Conservation (phyloP, 2,329 filamentous ascomycete species). For the Reticulascus tulasneorum region DNA sequence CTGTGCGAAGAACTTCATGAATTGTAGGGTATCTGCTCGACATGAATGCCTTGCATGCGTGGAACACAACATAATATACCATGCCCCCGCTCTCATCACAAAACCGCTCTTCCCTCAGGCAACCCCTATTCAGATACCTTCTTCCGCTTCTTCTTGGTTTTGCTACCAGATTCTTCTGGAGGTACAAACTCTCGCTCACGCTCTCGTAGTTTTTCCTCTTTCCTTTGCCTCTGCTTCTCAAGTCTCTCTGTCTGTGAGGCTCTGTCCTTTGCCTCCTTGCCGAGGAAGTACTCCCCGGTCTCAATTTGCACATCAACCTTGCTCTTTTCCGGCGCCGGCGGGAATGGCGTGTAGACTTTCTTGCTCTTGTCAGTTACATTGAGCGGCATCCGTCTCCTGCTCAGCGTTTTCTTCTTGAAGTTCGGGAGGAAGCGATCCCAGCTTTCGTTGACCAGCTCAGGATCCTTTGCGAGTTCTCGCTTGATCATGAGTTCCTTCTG, state of each 20-base stretch:
- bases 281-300: constrained; percentile 92
- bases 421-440: constrained; percentile 97
- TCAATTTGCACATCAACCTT: constrained; percentile 98
- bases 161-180: constrained; percentile 68
- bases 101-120: too few relatives aligned
- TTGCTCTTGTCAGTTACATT: constrained; percentile 90
- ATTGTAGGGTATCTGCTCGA: too few relatives aligned
- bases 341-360: constrained; percentile 96
- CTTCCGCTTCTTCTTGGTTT: constrained; percentile 64
- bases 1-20: constrained; percentile 4
- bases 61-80: too few relatives aligned
- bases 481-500: constrained; percentile 78
- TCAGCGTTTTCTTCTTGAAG: constrained; percentile 91
- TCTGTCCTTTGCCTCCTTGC: constrained; percentile 87
- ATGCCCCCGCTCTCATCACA: too few relatives aligned
- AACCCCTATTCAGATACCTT: too few relatives aligned
- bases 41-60: too few relatives aligned
- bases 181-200: constrained; percentile 82
- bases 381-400: constrained; percentile 75
- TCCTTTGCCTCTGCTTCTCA: constrained; percentile 82
- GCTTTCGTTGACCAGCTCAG: constrained; percentile 77
- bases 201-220: constrained; percentile 82
- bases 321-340: constrained; percentile 94
- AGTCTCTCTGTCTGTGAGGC: constrained; percentile 73
- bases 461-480: constrained; percentile 85